Evolutionary conservation across 305 asterid species (phyloP).

Genomic region (Fraxinus paxiana): DNA sequence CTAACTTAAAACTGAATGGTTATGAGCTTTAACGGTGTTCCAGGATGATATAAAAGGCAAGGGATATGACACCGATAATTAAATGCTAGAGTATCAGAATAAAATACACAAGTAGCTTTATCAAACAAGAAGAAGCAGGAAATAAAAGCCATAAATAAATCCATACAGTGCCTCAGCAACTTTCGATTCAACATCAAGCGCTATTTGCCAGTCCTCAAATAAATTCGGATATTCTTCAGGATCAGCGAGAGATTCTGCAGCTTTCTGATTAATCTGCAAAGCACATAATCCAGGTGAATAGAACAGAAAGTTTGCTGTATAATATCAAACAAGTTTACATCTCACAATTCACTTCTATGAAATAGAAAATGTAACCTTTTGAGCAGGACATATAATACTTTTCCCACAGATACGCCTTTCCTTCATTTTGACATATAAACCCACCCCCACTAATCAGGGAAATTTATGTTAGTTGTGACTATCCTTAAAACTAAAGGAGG

Average conservation of each 20-base stretch:
- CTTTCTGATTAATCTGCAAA: constrained; percentile 80
- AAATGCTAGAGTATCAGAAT: not conserved
- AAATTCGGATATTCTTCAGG: constrained; percentile 94
- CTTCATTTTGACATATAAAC: not conserved
- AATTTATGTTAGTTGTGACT: not conserved
- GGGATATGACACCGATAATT: constrained; percentile 6
- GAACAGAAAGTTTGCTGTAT: not conserved
- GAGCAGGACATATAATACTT: not conserved
- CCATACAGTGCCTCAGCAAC: constrained; percentile 63
- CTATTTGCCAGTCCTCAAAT: constrained; percentile 97
- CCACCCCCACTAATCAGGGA: not conserved
- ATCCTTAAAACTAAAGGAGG: not conserved
- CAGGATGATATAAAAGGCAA: constrained; percentile 9
- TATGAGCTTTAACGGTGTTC: not conserved
- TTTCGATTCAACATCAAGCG: constrained; percentile 78
- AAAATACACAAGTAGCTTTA: not conserved
- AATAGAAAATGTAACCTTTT: not conserved
- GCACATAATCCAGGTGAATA: not conserved
- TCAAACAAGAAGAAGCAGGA: constrained; percentile 7
- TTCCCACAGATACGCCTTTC: not conserved
- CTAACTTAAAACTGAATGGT: not conserved
- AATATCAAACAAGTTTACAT: not conserved
- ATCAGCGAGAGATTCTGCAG: constrained; percentile 98
- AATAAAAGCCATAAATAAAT: constrained; percentile 15
- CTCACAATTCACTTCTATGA: not conserved